Base-by-base conservation (phyloP, 2,329 filamentous ascomycete genomes). In the Penicillium sp. region DNA sequence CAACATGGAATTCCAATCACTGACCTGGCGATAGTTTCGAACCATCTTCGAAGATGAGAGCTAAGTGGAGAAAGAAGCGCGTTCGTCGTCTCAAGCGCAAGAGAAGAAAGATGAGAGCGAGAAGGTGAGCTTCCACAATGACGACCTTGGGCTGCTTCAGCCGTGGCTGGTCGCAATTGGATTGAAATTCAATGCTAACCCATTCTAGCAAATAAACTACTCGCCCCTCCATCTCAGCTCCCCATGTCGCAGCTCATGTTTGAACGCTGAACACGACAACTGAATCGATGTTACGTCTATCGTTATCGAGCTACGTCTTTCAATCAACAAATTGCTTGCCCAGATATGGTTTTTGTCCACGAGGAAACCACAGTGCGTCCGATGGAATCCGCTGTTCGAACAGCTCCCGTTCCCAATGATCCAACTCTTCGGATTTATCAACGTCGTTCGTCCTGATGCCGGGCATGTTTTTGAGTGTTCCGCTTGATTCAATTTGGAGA, bases 11-110 rank as follows among this genome's bases (percentile, higher is more conserved):
- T 10, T 16, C 51, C 16, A 45, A 33, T 47, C 36, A 52, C 52
- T 50, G 37, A 50, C 48, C 10, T 26, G 14, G 16, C 34, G 48
- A 47, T 55, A 57, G 59, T 56, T 22, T 9, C 18, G 18, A 22
- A 57, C 54, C 50, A 55, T 65, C 61, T 66, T 55, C 62, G 64
- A 68, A 67, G 65, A 82, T 83, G 80, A 83, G 90, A 92, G 89
- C 88, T 70, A 96, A 96, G 80, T 96, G 92, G 92, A 92, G 90
- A 80, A 98, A 98, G 85, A 98, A 98, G 90, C 82, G 92, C 72
- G 89, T 95, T 76, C 81, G 92, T 67, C 84, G 92, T 74, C 87
- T 98, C 73, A 96, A 96, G 85, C 84, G 89, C 71, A 98, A 98
- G 89, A 88, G 92, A 78, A 93, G 92, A 88, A 98, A 98, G 90